phyloP scores from a whole-genome alignment of 1,284 basidiomycete species.

The Naganishia sp. region DNA sequence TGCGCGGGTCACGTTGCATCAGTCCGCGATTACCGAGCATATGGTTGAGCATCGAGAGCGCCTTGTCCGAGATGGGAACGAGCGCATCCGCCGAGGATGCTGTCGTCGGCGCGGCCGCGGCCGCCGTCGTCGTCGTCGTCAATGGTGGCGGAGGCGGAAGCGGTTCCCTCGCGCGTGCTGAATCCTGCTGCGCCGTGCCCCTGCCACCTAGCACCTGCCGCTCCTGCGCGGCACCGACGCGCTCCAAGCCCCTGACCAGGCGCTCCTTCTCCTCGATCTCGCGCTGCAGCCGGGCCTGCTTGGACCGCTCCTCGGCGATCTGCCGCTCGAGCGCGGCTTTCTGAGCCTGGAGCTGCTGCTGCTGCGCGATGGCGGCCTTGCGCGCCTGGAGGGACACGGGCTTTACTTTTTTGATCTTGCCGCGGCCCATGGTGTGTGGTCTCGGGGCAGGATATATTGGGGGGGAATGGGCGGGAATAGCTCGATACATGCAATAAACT shows the following conservation, averaged over 20 bases:
- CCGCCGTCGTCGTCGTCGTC: not conserved
- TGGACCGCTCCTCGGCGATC: constrained; percentile 27
- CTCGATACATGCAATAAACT: not conserved
- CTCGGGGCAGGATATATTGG: not conserved
- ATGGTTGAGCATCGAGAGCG: constrained; percentile 33
- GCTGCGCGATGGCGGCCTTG: constrained; percentile 25
- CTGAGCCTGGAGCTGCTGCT: constrained; percentile 25
- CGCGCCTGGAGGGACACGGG: constrained; percentile 27
- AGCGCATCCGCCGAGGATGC: not conserved
- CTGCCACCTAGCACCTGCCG: not conserved
- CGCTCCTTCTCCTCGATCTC: constrained; percentile 29
- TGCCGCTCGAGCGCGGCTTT: constrained; percentile 25
- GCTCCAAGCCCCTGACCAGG: constrained; percentile 10
- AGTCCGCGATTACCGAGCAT: constrained; percentile 31
- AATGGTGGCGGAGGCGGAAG: not conserved
- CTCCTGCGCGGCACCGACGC: constrained; percentile 9
- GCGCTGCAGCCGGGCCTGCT: constrained; percentile 21
- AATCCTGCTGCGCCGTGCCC: not conserved
- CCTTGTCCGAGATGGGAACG: constrained; percentile 33
- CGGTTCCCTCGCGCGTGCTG: constrained; percentile 1
- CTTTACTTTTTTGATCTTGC: constrained; percentile 27
- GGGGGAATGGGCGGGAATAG: not conserved
- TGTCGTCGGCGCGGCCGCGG: not conserved
- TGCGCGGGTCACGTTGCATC: constrained; percentile 27
- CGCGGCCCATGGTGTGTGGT: constrained; percentile 23